Percentiles rank a stretch among this genome's conserved stretches.
These are phyloP conservation scores for Aspergillaceae sp. DNA, from an alignment of 2,329 filamentous ascomycete species.

Conservation along the genomic window DNA sequence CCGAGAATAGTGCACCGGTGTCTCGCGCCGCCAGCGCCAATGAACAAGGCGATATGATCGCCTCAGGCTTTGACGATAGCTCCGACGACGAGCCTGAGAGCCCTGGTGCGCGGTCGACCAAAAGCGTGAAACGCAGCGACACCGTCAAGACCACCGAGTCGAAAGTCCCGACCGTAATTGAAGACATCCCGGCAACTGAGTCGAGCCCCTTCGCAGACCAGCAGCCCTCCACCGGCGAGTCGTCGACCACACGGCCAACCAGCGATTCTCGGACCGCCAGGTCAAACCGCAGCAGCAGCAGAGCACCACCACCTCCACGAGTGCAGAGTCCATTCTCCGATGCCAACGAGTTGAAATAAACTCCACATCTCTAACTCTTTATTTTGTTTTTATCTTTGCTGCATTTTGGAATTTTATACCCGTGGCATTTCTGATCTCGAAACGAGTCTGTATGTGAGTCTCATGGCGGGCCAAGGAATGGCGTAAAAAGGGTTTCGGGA, in stretches of 20 bases:
- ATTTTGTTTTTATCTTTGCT: background rate
- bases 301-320: conserved; percentile 12
- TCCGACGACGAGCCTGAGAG: conserved; percentile 24
- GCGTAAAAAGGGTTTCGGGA: no score
- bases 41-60: conserved; percentile 12
- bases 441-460: background rate
- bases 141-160: conserved; percentile 14
- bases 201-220: conserved; percentile 24
- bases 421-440: background rate
- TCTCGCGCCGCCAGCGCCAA: conserved; percentile 11
- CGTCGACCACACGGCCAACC: no score
- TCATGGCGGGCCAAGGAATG: no score
- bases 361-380: conserved; percentile 1
- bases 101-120: background rate
- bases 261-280: conserved; percentile 1
- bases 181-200: conserved; percentile 18
- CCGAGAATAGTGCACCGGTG: conserved; percentile 8
- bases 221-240: conserved; percentile 12
- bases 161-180: conserved; percentile 18
- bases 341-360: conserved; percentile 34
- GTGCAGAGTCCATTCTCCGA: conserved; percentile 38
- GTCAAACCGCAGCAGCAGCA: conserved; percentile 25
- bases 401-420: conserved; percentile 7
- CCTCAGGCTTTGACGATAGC: conserved; percentile 25
- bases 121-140: conserved; percentile 3